Evolutionary conservation across 495 filamentous ascomycete species (phyloP).

Genomic region (Aspergillus olivimuriae): DNA sequence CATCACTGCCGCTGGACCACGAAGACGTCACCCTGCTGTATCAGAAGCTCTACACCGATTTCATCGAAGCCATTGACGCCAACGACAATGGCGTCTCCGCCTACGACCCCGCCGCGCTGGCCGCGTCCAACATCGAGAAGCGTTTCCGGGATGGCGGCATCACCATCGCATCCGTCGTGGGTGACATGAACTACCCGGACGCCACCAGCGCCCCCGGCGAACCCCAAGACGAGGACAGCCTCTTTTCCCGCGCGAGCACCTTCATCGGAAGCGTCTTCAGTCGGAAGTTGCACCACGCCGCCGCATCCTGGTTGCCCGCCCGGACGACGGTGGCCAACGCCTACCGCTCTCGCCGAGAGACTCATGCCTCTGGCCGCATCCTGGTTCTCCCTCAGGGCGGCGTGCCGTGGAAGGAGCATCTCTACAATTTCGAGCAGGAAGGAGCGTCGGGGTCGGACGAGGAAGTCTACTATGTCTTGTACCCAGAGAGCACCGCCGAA

Average conservation of each 20-base stretch:
- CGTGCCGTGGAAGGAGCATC: conserved; percentile 92
- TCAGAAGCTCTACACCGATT: conserved; percentile 84
- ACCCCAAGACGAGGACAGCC: conserved; percentile 74
- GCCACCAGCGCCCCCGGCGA: conserved; percentile 35
- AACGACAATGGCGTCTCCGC: conserved; percentile 90
- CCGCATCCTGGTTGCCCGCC: conserved; percentile 72
- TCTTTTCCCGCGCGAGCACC: conserved; percentile 65
- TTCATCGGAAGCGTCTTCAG: conserved; percentile 85
- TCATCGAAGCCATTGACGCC: conserved; percentile 93
- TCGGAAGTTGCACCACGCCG: conserved; percentile 58
- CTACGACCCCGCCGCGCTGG: conserved; percentile 62
- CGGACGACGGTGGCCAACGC: conserved; percentile 68
- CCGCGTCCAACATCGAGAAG: conserved; percentile 62
- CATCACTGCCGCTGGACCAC: conserved; percentile 54
- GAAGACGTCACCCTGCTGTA: conserved; percentile 67
- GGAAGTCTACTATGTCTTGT: conserved; percentile 77
- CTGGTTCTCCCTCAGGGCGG: conserved; percentile 68
- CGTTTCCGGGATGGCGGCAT: conserved; percentile 76
- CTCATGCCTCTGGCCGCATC: conserved; percentile 69
- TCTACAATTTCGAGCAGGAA: conserved; percentile 78
- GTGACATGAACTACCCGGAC: conserved; percentile 65
- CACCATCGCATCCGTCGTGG: conserved; percentile 75
- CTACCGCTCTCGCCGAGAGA: conserved; percentile 54
- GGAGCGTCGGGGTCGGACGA: conserved; percentile 33
- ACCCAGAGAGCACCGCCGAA: conserved; percentile 66